Conservation (phyloP, 208 protist genomes). For the Naegleria fowleri region DNA sequence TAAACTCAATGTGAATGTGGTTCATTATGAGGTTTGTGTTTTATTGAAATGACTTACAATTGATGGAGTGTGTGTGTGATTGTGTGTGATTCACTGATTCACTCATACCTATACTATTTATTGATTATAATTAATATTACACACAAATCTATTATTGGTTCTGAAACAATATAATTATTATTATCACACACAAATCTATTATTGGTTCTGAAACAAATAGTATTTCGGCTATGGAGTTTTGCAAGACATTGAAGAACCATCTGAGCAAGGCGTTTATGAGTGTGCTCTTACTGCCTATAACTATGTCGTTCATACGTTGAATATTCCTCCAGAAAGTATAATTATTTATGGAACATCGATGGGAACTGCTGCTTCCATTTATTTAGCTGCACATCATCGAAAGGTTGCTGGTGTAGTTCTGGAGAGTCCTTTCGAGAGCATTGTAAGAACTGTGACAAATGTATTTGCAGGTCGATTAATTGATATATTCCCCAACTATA, state of each 20-base stretch:
- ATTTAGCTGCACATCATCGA: background rate
- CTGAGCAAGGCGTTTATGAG: constrained; percentile 4
- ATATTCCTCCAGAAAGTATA: background rate
- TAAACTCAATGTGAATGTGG: background rate
- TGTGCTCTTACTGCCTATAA: background rate
- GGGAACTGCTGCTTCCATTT: background rate
- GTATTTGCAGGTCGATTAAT: background rate
- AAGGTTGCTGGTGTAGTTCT: background rate
- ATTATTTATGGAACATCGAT: background rate
- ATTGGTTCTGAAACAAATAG: background rate
- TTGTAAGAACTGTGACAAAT: background rate
- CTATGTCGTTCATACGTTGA: background rate
- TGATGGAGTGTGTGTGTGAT: no score
- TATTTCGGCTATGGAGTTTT: constrained; percentile 3
- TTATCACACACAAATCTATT: no score
- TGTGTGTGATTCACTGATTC: no score
- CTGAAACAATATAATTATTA: no score
- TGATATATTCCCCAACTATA: background rate
- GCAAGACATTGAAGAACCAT: background rate
- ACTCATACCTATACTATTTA: no score
- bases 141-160: no score
- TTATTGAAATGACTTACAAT: background rate
- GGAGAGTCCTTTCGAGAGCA: background rate
- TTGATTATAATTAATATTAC: no score
- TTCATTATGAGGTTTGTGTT: background rate